Evolutionary conservation across 345 rosid species (phyloP).

Genomic region (Mangifera indica): DNA sequence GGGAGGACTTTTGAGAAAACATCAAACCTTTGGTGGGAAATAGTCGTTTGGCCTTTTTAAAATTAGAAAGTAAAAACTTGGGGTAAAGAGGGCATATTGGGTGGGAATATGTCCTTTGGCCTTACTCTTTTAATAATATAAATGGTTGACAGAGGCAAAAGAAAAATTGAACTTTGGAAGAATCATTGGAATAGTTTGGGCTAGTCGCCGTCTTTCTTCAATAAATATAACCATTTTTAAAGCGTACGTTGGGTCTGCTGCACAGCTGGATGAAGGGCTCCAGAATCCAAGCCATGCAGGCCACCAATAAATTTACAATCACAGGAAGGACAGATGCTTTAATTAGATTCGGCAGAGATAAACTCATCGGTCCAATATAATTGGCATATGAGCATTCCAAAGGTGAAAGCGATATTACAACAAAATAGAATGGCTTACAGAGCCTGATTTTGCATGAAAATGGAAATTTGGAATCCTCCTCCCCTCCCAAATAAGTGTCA

Average conservation of each 20-base stretch:
- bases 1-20: no score
- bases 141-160: no score
- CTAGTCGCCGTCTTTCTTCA: no score
- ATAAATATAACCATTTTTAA: background rate
- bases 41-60: no score
- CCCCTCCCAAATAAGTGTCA: no score
- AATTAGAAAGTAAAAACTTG: no score
- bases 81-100: no score
- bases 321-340: background rate
- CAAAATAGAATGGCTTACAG: background rate
- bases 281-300: background rate
- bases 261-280: slow-evolving; percentile 31
- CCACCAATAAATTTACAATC: background rate
- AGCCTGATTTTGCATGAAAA: background rate
- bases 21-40: no score
- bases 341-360: background rate
- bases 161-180: no score
- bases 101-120: no score
- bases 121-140: no score
- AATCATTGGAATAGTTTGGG: no score
- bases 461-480: slow-evolving; percentile 7
- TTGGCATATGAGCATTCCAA: slow-evolving; percentile 1
- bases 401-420: background rate
- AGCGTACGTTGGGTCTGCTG: background rate
- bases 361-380: background rate